Evolutionary conservation across 2,329 filamentous ascomycete genomes (phyloP).

Genomic region (Cordyceps tenuipes): DNA sequence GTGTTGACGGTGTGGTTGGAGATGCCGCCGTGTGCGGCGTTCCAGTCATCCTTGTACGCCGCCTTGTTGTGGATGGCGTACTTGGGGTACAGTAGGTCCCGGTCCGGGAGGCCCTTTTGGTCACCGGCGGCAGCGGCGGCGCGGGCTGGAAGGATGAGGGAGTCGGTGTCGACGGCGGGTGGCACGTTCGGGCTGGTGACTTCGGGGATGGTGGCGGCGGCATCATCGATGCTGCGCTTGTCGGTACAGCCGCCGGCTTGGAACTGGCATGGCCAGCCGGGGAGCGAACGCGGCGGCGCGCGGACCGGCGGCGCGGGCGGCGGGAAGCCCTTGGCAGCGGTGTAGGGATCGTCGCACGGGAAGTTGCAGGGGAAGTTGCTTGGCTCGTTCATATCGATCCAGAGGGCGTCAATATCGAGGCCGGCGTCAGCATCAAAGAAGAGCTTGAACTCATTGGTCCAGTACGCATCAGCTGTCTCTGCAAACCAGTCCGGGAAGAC

Average conservation of each 20-base stretch:
- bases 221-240: neutral
- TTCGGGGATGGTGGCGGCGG: neutral
- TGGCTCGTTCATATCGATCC: slow-evolving; percentile 58
- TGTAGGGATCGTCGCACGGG: slow-evolving; percentile 50
- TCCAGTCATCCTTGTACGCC: slow-evolving; percentile 32
- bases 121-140: slow-evolving; percentile 50
- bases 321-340: slow-evolving; percentile 40
- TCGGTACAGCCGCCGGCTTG: slow-evolving; percentile 49
- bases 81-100: slow-evolving; percentile 17
- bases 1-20: slow-evolving; percentile 57
- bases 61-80: slow-evolving; percentile 26
- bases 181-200: neutral
- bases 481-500: slow-evolving; percentile 73
- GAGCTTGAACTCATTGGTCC: slow-evolving; percentile 55
- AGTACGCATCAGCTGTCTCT: slow-evolving; percentile 51
- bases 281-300: slow-evolving; percentile 52
- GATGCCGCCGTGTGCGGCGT: slow-evolving; percentile 53
- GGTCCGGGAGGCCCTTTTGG: slow-evolving; percentile 16
- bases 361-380: slow-evolving; percentile 29
- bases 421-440: slow-evolving; percentile 59
- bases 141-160: slow-evolving; percentile 30
- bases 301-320: slow-evolving; percentile 53
- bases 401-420: slow-evolving; percentile 67
- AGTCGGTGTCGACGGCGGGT: neutral
- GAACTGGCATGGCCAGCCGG: slow-evolving; percentile 53